Base-by-base conservation (phyloP, 1,284 basidiomycete genomes). In the Ceratobasidium sp. region DNA sequence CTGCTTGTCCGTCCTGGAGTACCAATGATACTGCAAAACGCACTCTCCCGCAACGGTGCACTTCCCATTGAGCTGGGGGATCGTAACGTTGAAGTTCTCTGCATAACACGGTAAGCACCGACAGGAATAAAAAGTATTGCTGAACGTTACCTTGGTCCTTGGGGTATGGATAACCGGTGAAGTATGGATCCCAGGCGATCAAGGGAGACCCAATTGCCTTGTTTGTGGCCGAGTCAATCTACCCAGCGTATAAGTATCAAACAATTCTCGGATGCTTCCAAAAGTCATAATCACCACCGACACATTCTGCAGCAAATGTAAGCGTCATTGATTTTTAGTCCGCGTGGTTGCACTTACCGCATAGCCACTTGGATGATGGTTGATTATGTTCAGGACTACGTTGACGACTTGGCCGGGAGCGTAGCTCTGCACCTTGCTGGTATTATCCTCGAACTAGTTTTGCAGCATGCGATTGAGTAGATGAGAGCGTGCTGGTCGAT, bases 1-100 rank as follows among this genome's bases (percentile, higher is more conserved):
- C 28, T 69, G 64, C n/a, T 57, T 69, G 21, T 69, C 64, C 38
- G 64, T 69, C 23, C 30, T 28, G 6, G 64, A 69, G 41, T 69
- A 69, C 64, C 64, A 69, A 38, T 69, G 64, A 26, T 69, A 69
- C 21, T 69, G 64, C 5, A 69, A 41, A 8, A 69, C 64, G 46
- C 64, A 69, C 38, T 69, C 50, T 57, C 64, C 64, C 14, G 64
- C 64, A 44, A 32, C 43, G 23, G 49, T 69, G 52, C 64, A 69
- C 21, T 69, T 69, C 14, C 64, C 64, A n/a, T 41, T 52, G 16
- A 69, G 49, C 38, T 18, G 14, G 6, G 64, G 64, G 52, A 69
- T 69, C 5, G 64, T 69, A 23, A 69, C 64, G 38, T 69, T 69
- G 26, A 69, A 69, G 64, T 69, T 69, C 28, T 69, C 64, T 69